Evolutionary conservation across 495 filamentous ascomycete species (phyloP).

Genomic region (Melanomma pulvis-pyrius): DNA sequence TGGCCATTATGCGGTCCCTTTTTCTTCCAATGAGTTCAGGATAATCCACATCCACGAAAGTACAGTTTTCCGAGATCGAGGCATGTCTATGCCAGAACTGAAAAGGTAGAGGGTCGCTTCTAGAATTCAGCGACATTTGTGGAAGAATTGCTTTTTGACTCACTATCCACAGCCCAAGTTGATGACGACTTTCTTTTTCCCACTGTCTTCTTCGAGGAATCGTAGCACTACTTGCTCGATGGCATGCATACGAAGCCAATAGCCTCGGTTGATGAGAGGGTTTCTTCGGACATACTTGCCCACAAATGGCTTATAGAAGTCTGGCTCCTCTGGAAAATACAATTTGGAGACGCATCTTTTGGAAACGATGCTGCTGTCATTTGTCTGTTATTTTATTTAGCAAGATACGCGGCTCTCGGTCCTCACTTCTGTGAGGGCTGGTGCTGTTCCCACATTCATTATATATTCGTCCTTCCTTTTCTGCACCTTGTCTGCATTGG

Average conservation of each 20-base stretch:
- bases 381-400: slow-evolving; percentile 61
- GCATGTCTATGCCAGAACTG: slow-evolving; percentile 71
- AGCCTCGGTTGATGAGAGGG: slow-evolving; percentile 85
- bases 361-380: slow-evolving; percentile 85
- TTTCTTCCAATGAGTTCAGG: slow-evolving; percentile 78
- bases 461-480: slow-evolving; percentile 64
- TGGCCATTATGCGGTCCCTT: slow-evolving; percentile 62
- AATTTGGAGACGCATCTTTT: slow-evolving; percentile 86
- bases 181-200: slow-evolving; percentile 71
- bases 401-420: neutral
- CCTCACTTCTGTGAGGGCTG: neutral
- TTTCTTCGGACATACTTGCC: slow-evolving; percentile 77
- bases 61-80: slow-evolving; percentile 55
- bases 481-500: neutral
- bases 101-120: slow-evolving; percentile 83
- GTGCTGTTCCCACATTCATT: slow-evolving; percentile 58
- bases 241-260: slow-evolving; percentile 81
- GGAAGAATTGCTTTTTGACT: slow-evolving; percentile 46
- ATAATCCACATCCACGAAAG: slow-evolving; percentile 88
- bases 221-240: slow-evolving; percentile 70
- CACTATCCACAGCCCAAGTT: slow-evolving; percentile 93
- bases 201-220: slow-evolving; percentile 65
- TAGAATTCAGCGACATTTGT: slow-evolving; percentile 22
- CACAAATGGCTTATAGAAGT: slow-evolving; percentile 87
- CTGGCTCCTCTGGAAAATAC: slow-evolving; percentile 70